Conservation (phyloP, 768 basidiomycete genomes). For the Daedaleopsis sinensis region DNA sequence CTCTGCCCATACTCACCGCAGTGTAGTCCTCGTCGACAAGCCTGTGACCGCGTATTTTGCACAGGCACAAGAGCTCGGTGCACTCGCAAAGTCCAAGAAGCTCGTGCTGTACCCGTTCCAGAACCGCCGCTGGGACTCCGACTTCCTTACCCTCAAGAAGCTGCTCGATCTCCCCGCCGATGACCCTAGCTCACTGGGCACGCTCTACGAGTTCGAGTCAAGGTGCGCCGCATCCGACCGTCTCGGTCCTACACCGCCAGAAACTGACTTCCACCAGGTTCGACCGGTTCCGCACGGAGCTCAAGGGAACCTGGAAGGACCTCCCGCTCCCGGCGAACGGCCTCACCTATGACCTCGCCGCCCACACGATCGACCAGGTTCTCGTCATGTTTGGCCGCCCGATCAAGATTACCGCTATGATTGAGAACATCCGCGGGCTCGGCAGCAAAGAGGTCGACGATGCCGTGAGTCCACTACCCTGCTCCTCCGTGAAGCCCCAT, state of each 20-base stretch:
- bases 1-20: neutral
- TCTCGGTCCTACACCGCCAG: neutral
- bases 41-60: constrained; percentile 65
- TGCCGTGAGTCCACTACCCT: constrained; percentile 43
- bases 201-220: constrained; percentile 73
- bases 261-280: constrained; percentile 45
- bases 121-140: constrained; percentile 79
- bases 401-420: constrained; percentile 63
- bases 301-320: constrained; percentile 85
- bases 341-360: constrained; percentile 75
- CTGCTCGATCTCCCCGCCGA: constrained; percentile 57
- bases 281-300: constrained; percentile 68
- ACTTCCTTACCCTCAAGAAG: constrained; percentile 67
- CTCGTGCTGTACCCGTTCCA: constrained; percentile 74
- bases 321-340: constrained; percentile 61
- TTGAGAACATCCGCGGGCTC: constrained; percentile 69
- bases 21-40: constrained; percentile 76
- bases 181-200: constrained; percentile 58
- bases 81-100: constrained; percentile 58
- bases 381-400: constrained; percentile 79
- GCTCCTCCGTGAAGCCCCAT: constrained; percentile 21
- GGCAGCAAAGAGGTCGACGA: constrained; percentile 71
- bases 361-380: constrained; percentile 81
- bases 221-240: constrained; percentile 47
- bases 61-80: constrained; percentile 63